A percentile compares a stretch with the other conserved stretches of the same genome.
Evolutionary conservation across 2,329 filamentous ascomycete species (phyloP).

Genomic region (Colletotrichum horii): DNA sequence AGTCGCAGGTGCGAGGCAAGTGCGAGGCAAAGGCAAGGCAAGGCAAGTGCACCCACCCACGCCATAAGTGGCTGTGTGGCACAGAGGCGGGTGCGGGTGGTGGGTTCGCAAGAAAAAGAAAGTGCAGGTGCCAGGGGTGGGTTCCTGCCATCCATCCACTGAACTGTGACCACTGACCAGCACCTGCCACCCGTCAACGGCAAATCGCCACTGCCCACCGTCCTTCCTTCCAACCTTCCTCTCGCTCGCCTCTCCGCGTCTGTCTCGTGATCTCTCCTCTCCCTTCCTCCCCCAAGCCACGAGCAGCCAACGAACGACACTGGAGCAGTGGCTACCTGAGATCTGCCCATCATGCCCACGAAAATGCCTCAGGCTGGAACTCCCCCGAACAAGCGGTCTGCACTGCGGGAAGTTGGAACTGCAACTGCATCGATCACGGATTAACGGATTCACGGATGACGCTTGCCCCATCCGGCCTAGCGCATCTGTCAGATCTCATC

Average conservation of each 20-base stretch:
- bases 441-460: not conserved
- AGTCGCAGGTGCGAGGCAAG: not conserved
- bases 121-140: not conserved
- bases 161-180: not conserved
- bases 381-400: constrained; percentile 8
- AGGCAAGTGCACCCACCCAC: not conserved
- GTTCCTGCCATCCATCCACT: not conserved
- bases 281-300: not conserved
- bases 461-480: not conserved
- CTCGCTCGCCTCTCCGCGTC: not conserved
- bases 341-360: not conserved
- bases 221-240: not conserved
- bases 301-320: not conserved
- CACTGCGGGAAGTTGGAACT: not conserved
- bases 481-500: constrained; percentile 22
- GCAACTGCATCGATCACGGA: not conserved
- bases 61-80: not conserved
- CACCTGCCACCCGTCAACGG: not conserved
- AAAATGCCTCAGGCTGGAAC: not conserved
- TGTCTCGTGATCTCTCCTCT: not conserved
- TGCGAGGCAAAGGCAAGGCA: not conserved
- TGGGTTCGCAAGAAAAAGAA: not conserved
- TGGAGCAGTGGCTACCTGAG: not conserved
- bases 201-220: not conserved
- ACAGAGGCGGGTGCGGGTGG: not conserved